A percentile compares a stretch with the other conserved stretches of the same genome.
Conservation (phyloP, 2,329 filamentous ascomycete genomes). For the Huntiella bhutanensis region DNA sequence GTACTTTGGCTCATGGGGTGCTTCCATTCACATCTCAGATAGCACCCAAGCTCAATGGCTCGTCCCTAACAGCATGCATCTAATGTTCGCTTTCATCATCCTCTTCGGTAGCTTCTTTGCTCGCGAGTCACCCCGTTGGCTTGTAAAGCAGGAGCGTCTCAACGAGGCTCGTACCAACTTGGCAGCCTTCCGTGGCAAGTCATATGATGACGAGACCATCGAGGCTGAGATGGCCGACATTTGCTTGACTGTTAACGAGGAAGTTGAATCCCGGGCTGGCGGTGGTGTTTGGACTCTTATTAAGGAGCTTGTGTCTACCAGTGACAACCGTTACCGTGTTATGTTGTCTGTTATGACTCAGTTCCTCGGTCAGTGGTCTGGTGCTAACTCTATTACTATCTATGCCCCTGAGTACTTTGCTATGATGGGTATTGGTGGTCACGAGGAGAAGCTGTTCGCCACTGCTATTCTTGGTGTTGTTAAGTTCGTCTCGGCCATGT, state of each 20-base stretch:
- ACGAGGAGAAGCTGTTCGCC: conserved; percentile 49
- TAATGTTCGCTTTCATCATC: conserved; percentile 60
- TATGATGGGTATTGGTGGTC: conserved; percentile 50
- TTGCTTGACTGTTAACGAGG: conserved; percentile 44
- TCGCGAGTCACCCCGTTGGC: conserved; percentile 50
- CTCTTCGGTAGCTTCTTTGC: conserved; percentile 50
- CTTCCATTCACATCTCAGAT: conserved; percentile 28
- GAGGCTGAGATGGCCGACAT: conserved; percentile 29
- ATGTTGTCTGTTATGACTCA: conserved; percentile 51
- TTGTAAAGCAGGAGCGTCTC: conserved; percentile 43
- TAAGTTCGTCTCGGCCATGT: conserved; percentile 46
- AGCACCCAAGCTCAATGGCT: conserved; percentile 34
- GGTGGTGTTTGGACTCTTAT: conserved; percentile 44
- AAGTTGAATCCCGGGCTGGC: conserved; percentile 52
- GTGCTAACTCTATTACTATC: conserved; percentile 54
- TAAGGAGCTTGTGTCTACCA: conserved; percentile 48
- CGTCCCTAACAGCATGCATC: conserved; percentile 54
- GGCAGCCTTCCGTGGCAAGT: conserved; percentile 39
- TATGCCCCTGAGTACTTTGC: conserved; percentile 58
- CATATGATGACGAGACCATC: conserved; percentile 43
- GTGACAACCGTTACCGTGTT: conserved; percentile 53
- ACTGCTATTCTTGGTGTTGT: conserved; percentile 60
- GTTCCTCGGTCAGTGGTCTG: conserved; percentile 55
- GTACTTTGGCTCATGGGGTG: conserved; percentile 56
- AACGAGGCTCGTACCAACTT: conserved; percentile 40